A percentile compares a stretch with the other conserved stretches of the same genome.
Conservation (phyloP, 129 eudicot genomes). For the Glebionis coronaria region DNA sequence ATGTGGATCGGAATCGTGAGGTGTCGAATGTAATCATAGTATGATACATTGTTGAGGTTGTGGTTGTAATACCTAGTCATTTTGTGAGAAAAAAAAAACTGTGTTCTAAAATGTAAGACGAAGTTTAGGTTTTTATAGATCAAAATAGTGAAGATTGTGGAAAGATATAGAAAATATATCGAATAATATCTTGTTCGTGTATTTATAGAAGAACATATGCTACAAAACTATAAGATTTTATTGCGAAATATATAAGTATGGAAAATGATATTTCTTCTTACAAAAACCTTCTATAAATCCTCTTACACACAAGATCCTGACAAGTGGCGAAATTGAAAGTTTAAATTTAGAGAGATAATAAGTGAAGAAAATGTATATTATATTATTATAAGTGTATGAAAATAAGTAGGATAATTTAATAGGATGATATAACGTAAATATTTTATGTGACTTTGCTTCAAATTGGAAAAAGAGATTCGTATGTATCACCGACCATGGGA, state of each 20-base stretch:
- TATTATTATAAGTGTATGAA: too few species aligned
- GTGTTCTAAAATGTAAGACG: too few species aligned
- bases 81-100: background rate
- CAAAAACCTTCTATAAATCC: too few species aligned
- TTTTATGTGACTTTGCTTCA: constrained; percentile 4
- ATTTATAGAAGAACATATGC: constrained; percentile 19
- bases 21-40: constrained; percentile 55
- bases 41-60: constrained; percentile 32
- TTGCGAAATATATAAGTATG: too few species aligned
- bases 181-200: background rate
- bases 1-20: constrained; percentile 55
- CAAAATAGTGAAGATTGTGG: constrained; percentile 3
- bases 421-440: too few species aligned
- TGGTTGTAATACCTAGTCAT: constrained; percentile 51
- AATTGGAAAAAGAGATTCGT: constrained; percentile 17
- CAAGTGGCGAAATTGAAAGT: too few species aligned
- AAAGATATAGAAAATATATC: constrained; percentile 15
- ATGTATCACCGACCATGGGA: constrained; percentile 35
- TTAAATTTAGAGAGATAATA: too few species aligned
- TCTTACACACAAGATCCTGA: too few species aligned
- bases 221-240: too few species aligned
- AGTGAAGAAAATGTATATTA: too few species aligned
- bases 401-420: too few species aligned
- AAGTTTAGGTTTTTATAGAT: background rate
- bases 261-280: too few species aligned